These are phyloP conservation scores for Cytospora schulzeri DNA, from an alignment of 2,329 filamentous ascomycete genomes.

Conservation along the genomic window DNA sequence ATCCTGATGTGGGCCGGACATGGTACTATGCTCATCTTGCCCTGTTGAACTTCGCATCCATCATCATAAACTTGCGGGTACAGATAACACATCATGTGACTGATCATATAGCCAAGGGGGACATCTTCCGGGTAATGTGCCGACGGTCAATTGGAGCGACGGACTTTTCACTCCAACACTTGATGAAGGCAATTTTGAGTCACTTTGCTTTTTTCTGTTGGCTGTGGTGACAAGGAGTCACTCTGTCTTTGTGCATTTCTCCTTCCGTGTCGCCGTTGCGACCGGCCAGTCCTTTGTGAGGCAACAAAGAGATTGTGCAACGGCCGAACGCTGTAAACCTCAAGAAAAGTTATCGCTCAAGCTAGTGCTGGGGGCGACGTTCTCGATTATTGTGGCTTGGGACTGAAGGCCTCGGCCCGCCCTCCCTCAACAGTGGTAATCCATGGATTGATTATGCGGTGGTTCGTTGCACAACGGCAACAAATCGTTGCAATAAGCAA, in stretches of 20 bases:
- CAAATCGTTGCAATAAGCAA: too few species aligned
- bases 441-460: too few species aligned
- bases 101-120: background rate
- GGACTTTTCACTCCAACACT: too few species aligned
- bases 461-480: too few species aligned
- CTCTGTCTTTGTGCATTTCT: background rate
- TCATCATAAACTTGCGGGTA: constrained; percentile 16
- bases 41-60: constrained; percentile 2
- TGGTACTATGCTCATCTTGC: background rate
- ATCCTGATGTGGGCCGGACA: constrained; percentile 2
- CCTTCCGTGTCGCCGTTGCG: background rate
- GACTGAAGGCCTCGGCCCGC: too few species aligned
- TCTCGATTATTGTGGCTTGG: background rate
- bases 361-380: background rate
- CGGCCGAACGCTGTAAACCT: background rate
- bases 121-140: too few species aligned
- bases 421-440: too few species aligned
- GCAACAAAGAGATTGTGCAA: background rate
- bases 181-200: background rate
- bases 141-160: too few species aligned
- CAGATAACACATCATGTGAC: constrained; percentile 3
- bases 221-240: background rate
- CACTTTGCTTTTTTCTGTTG: background rate
- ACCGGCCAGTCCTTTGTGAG: background rate
- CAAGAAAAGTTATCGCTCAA: background rate